Conservation (phyloP, 2,329 filamentous ascomycete species). For the Penicillium sp. region DNA sequence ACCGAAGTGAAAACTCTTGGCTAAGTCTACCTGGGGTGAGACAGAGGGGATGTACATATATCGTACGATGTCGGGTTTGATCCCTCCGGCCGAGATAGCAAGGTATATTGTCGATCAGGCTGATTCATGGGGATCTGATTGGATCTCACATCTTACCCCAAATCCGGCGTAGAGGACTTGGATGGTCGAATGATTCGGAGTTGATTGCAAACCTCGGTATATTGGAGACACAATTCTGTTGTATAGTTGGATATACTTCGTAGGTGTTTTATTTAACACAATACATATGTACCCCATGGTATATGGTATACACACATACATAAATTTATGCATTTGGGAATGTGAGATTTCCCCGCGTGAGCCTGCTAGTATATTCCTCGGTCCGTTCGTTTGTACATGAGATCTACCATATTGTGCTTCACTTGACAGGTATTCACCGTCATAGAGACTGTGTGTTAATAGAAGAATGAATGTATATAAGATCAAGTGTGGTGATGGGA, state of each 20-base stretch:
- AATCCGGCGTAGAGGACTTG: neutral
- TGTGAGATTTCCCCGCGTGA: neutral
- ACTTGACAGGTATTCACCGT: neutral
- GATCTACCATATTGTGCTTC: neutral
- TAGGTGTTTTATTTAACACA: neutral
- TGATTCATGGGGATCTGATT: neutral
- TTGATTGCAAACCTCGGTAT: constrained; percentile 18
- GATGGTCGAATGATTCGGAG: constrained; percentile 2
- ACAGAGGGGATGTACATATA: neutral
- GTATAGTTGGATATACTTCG: neutral
- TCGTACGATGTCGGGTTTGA: constrained; percentile 17
- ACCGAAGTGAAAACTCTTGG: too few relatives aligned
- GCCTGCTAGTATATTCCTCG: neutral
- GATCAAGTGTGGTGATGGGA: neutral
- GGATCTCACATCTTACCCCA: neutral
- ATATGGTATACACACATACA: too few relatives aligned
- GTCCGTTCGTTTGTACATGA: neutral
- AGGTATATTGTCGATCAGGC: constrained; percentile 1
- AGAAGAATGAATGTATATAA: neutral
- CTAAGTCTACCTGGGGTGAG: neutral
- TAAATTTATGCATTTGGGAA: neutral
- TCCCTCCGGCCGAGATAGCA: constrained; percentile 13
- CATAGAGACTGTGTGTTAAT: neutral
- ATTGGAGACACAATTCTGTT: neutral
- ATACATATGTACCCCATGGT: too few relatives aligned